Evolutionary conservation across 768 basidiomycete species (phyloP).

Genomic region (Leccinum variicolor): DNA sequence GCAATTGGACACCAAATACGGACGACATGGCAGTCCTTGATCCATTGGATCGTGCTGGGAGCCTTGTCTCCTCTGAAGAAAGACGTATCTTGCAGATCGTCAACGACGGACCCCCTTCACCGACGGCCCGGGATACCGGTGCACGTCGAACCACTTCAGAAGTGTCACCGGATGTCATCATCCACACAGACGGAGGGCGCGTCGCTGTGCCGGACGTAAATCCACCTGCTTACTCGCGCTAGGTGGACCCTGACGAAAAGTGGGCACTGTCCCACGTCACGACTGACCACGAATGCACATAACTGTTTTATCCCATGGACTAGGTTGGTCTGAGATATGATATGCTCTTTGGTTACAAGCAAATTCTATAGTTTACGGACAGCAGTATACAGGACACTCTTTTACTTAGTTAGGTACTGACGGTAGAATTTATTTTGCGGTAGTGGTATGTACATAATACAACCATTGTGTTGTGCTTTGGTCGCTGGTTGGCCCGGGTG

Average conservation of each 20-base stretch:
- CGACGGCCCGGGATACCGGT: conserved; percentile 8
- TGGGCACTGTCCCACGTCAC: conserved; percentile 2
- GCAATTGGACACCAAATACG: conserved; percentile 16
- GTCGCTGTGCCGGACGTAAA: neutral
- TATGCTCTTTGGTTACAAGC: conserved; percentile 4
- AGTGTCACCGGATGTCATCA: conserved; percentile 12
- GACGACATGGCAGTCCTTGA: conserved; percentile 20
- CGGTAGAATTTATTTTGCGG: neutral
- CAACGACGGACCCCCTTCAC: conserved; percentile 23
- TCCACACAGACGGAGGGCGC: conserved; percentile 29
- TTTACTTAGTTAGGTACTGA: conserved; percentile 1
- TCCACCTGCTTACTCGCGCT: conserved; percentile 27
- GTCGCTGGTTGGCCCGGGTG: neutral
- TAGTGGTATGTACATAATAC: neutral
- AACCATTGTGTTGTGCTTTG: neutral
- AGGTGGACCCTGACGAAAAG: conserved; percentile 1
- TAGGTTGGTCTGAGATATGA: conserved; percentile 2
- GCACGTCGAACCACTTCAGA: neutral
- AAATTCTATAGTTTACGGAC: conserved; percentile 17
- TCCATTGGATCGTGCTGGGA: conserved; percentile 19
- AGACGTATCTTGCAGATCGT: conserved; percentile 27
- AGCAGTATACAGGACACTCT: conserved; percentile 4
- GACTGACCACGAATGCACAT: conserved; percentile 10
- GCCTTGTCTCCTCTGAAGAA: conserved; percentile 17
- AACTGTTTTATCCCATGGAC: conserved; percentile 9